Base-by-base conservation (phyloP, 2,329 filamentous ascomycete species). In the Orbilia blumenaviensis region DNA sequence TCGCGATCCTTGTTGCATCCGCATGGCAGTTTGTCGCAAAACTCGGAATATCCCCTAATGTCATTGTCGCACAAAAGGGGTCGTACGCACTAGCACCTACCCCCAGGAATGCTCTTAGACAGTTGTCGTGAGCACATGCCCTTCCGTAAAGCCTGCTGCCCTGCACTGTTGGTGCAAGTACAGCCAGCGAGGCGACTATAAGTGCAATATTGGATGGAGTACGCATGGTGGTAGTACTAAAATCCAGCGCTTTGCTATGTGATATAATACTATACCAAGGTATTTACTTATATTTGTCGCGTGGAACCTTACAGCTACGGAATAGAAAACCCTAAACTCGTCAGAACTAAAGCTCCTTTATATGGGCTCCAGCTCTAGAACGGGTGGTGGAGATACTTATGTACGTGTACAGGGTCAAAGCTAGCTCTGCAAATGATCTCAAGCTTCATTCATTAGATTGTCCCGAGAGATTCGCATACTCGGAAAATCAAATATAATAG, bases 101-200 rank as follows among this genome's bases (percentile, higher is more conserved):
- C 5, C 62, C 62, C 6, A 74, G 23, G 38, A 74, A 74, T n/a
- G 42, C 69, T 38, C 69, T 52, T 10, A 74, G 36, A 48, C 69
- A 74, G 18, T 74, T 74, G 12, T 74, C 62, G 14, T 62, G 69
- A 48, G 41, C 36, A n/a, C 69, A 74, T 32, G 41, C 69, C 48
- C 69, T 34, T 18, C 41, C 69, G 12, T 74, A 74, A 0, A 74
- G 8, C 23, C 52, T 50, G 29, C 44, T n/a, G n/a, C 32, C 62
- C 14, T 66, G 61, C 21, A 25, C 62, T 23, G 52, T 25, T n/a
- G 62, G 27, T 27, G 34, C 69, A 54, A 66, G 34, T 36, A 34
- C 52, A 21, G 50, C 61, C 9, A 66, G 44, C 10, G 69, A 74
- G 52, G 52, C 44, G 34, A 36, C 10, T 18, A 74, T 27, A 46